A percentile compares a stretch with the other conserved stretches of the same genome.
Conservation (phyloP, 177 flowering plant genomes). For the Tripterygium wilfordii region DNA sequence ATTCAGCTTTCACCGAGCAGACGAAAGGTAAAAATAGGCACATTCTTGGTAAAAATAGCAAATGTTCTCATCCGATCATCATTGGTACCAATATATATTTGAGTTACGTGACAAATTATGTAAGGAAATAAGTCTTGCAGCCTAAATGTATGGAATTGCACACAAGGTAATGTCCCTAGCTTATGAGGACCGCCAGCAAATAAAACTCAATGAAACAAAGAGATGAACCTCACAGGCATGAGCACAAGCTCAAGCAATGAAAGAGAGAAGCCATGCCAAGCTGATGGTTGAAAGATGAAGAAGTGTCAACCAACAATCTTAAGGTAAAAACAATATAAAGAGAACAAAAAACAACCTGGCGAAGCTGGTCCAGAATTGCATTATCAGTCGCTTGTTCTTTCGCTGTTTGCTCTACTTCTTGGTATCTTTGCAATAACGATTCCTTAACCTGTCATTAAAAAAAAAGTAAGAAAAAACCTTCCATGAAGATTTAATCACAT, state of each 20-base stretch:
- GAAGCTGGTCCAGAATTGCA: slow-evolving; percentile 84
- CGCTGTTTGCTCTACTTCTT: slow-evolving; percentile 79
- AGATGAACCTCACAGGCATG: not conserved
- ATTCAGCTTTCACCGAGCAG: too few species aligned
- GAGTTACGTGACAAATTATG: too few species aligned
- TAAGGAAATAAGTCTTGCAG: too few species aligned
- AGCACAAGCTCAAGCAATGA: not conserved
- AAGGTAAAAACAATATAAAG: not conserved
- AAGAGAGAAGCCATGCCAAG: not conserved
- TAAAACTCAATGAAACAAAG: too few species aligned
- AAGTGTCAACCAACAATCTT: not conserved
- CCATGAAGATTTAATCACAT: not conserved
- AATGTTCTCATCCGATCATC: too few species aligned
- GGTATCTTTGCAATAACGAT: slow-evolving; percentile 50
- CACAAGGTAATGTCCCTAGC: too few species aligned
- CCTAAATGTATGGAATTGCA: too few species aligned
- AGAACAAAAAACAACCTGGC: slow-evolving; percentile 43
- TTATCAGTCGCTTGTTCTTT: slow-evolving; percentile 96
- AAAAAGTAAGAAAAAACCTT: too few species aligned
- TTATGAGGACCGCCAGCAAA: too few species aligned
- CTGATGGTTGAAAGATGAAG: not conserved
- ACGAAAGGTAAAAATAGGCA: too few species aligned
- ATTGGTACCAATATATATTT: too few species aligned
- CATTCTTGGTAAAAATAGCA: too few species aligned
- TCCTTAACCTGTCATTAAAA: slow-evolving; percentile 85